A percentile compares a stretch with the other conserved stretches of the same genome.
Evolutionary conservation across 2,329 filamentous ascomycete species (phyloP).

Genomic region (Fusarium brevicatenulatum): DNA sequence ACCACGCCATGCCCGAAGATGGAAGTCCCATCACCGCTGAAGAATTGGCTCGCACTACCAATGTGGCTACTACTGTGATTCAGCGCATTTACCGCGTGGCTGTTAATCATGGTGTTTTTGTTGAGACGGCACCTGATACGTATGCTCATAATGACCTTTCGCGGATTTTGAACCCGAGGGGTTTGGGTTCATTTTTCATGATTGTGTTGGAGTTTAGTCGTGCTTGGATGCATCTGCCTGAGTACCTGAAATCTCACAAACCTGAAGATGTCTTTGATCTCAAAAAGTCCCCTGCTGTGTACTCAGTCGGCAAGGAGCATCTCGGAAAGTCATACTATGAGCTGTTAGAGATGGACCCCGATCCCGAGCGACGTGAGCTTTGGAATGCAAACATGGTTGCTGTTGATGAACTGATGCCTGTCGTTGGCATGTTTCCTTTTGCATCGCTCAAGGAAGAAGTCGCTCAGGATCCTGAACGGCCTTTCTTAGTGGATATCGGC

Average conservation of each 20-base stretch:
- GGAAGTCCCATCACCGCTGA: constrained; percentile 35
- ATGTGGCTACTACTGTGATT: constrained; percentile 47
- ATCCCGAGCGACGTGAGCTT: constrained; percentile 45
- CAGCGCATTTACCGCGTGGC: constrained; percentile 47
- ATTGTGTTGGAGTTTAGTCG: constrained; percentile 48
- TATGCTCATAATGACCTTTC: constrained; percentile 50
- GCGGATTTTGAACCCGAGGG: constrained; percentile 41
- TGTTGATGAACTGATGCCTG: constrained; percentile 48
- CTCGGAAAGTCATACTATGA: constrained; percentile 51
- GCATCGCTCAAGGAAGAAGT: constrained; percentile 44
- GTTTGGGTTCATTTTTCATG: constrained; percentile 46
- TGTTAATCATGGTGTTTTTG: constrained; percentile 45
- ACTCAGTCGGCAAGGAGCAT: constrained; percentile 45
- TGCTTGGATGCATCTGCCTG: constrained; percentile 40
- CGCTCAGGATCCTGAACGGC: constrained; percentile 42
- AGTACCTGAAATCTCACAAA: constrained; percentile 47
- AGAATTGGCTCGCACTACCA: constrained; percentile 39
- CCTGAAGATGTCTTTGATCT: constrained; percentile 47
- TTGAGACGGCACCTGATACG: constrained; percentile 43
- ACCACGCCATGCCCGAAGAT: constrained; percentile 43
- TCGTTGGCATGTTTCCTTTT: constrained; percentile 51
- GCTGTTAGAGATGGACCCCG: constrained; percentile 44
- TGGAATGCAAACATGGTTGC: constrained; percentile 49
- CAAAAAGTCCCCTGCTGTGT: constrained; percentile 48
- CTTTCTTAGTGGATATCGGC: constrained; percentile 48